Conservation (phyloP, 2,329 filamentous ascomycete genomes). For the Acarospora socialis region DNA sequence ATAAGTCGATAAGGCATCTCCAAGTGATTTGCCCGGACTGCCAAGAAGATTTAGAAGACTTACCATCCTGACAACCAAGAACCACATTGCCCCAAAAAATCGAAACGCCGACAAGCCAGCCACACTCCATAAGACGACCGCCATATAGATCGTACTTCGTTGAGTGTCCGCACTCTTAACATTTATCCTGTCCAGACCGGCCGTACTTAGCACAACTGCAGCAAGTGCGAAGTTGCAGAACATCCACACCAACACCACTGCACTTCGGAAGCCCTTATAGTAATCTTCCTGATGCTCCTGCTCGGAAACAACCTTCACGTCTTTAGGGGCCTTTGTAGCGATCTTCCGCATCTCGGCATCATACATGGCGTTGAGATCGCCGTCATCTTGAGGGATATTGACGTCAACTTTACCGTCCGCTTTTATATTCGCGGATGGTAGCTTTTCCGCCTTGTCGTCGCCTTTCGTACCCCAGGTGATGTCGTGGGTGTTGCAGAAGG, state of each 20-base stretch:
- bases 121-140: conserved; percentile 77
- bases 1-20: neutral
- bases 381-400: conserved; percentile 71
- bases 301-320: conserved; percentile 37
- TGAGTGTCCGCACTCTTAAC: conserved; percentile 29
- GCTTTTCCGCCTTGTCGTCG: conserved; percentile 85
- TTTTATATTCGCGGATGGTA: conserved; percentile 78
- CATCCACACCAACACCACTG: conserved; percentile 91
- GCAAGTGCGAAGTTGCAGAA: conserved; percentile 83
- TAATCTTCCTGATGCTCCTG: conserved; percentile 89
- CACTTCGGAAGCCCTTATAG: conserved; percentile 87
- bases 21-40: too few relatives aligned
- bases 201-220: conserved; percentile 74
- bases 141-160: conserved; percentile 69
- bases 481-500: conserved; percentile 96
- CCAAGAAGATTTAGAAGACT: conserved; percentile 27
- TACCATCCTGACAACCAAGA: conserved; percentile 79
- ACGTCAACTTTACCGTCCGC: conserved; percentile 93
- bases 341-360: conserved; percentile 70
- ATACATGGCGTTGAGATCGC: conserved; percentile 89
- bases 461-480: conserved; percentile 98
- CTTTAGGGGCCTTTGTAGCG: conserved; percentile 55
- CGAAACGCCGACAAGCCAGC: conserved; percentile 72
- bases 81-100: conserved; percentile 80
- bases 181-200: conserved; percentile 58